A percentile compares a stretch with the other conserved stretches of the same genome.
Evolutionary conservation across 2,329 filamentous ascomycete genomes (phyloP).

Genomic region (Fusarium sp.): DNA sequence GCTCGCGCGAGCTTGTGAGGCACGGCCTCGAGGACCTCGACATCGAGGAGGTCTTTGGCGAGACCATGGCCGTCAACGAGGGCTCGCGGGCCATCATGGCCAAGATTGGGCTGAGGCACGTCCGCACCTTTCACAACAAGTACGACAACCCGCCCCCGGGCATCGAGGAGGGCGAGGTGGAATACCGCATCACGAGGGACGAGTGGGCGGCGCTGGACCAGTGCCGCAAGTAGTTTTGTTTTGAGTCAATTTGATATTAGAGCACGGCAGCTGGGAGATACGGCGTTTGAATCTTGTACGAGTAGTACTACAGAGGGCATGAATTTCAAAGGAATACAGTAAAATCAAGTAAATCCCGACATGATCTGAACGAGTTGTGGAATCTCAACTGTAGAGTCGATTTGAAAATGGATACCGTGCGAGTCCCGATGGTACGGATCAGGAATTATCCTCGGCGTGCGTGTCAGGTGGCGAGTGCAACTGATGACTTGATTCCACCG

Average conservation of each 20-base stretch:
- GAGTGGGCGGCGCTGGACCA: slow-evolving; percentile 37
- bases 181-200: slow-evolving; percentile 42
- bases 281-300: no score
- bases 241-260: no score
- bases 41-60: slow-evolving; percentile 44
- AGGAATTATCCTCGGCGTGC: no score
- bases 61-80: slow-evolving; percentile 52
- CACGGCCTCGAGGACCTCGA: slow-evolving; percentile 50
- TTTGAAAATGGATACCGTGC: not conserved
- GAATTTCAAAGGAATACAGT: no score
- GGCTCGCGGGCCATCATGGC: slow-evolving; percentile 46
- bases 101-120: slow-evolving; percentile 39
- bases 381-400: no score
- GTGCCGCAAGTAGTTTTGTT: slow-evolving; percentile 10
- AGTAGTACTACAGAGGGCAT: no score
- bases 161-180: slow-evolving; percentile 49
- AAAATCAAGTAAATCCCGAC: no score
- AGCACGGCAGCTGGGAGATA: no score
- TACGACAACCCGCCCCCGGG: slow-evolving; percentile 46
- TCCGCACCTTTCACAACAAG: slow-evolving; percentile 44
- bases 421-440: slow-evolving; percentile 4
- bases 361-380: no score
- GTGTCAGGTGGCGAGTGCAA: not conserved
- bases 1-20: slow-evolving; percentile 47
- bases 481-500: no score